phyloP scores from a whole-genome alignment of 148 eudicot species.

The Rhododendron simsii region DNA sequence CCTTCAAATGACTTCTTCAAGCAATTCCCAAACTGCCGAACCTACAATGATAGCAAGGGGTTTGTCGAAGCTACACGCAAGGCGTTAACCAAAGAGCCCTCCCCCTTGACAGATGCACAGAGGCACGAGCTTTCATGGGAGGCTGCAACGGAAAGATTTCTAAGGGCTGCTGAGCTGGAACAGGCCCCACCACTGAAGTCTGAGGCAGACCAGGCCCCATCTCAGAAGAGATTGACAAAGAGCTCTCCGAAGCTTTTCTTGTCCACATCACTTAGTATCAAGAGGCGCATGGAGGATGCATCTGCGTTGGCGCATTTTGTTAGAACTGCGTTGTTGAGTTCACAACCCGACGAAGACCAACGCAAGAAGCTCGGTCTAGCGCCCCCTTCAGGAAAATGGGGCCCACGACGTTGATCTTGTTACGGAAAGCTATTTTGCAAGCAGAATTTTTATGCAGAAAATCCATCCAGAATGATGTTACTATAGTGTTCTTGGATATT shows the following conservation, averaged over 20 bases:
- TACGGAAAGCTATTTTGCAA: not conserved
- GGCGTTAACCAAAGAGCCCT: slow-evolving; percentile 63
- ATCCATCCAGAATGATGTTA: not conserved
- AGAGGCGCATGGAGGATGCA: slow-evolving; percentile 60
- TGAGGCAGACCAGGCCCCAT: slow-evolving; percentile 29
- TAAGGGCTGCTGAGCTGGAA: slow-evolving; percentile 52
- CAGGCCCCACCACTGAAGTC: slow-evolving; percentile 23
- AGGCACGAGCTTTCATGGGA: slow-evolving; percentile 84
- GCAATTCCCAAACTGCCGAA: slow-evolving; percentile 81
- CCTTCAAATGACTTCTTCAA: slow-evolving; percentile 95
- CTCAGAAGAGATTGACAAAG: slow-evolving; percentile 7
- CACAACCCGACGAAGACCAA: slow-evolving; percentile 63
- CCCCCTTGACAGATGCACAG: slow-evolving; percentile 58
- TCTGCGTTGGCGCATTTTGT: slow-evolving; percentile 65
- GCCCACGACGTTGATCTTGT: not conserved
- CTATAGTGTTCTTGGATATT: not conserved
- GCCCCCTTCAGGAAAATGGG: slow-evolving; percentile 17
- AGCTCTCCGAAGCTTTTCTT: slow-evolving; percentile 41
- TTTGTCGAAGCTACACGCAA: slow-evolving; percentile 55
- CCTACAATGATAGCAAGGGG: slow-evolving; percentile 50
- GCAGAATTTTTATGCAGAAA: not conserved
- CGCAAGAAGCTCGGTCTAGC: slow-evolving; percentile 61
- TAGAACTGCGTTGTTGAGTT: slow-evolving; percentile 47
- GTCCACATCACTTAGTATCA: slow-evolving; percentile 52
- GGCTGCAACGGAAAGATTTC: slow-evolving; percentile 79